Evolutionary conservation across 2,329 filamentous ascomycete genomes (phyloP), one percentile per base, ranked within the genome.

Genomic region (Beauveria scarabaeidicola): DNA sequence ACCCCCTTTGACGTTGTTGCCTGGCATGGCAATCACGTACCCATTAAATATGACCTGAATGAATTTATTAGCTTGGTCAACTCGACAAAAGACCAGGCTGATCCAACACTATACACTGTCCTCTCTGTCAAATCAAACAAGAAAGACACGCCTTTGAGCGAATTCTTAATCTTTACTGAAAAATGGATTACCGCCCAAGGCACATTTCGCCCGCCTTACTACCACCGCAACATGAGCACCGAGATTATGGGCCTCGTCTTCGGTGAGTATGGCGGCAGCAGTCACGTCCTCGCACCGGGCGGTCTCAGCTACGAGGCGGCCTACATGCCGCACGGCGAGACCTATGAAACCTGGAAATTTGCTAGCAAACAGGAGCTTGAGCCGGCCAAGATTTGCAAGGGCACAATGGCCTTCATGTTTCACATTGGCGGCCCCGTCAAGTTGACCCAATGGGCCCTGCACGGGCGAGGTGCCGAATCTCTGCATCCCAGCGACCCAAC

Each of bases 1-100:
- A 85, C 80, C 2, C 86, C 87, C 0, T 90, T 88, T 66, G 86
- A 89, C 64, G 86, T 89, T 1, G 83, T 88, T 0, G 86, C 84
- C 2, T 89, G 86, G 86, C 85, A 88, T 64, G 86, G 86, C n/a
- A 84, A 82, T 55, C 87, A 87, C 65, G 83, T 83, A 58, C 80
- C 80, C 0, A 82, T 77, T 70, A 82, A 82, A 68, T 83, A 83
- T 66, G 80, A 80, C 54, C 67, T 83, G 4, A 80, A 78, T 8
- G 81, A 80, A 60, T 73, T 86, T 75, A 68, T 87, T 77, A 79
- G 80, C 72, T 71, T 82, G 69, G 84, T 81, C 54, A 78, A 76
- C 62, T 79, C 83, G 54, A 80, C 77, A 8, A 80, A 78, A 64
- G 85, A 89, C 67, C 86, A 89, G 63, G 83, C 83, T 3, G 86